Base-by-base conservation (phyloP, 2,329 filamentous ascomycete genomes). In the Mycogone perniciosa region DNA sequence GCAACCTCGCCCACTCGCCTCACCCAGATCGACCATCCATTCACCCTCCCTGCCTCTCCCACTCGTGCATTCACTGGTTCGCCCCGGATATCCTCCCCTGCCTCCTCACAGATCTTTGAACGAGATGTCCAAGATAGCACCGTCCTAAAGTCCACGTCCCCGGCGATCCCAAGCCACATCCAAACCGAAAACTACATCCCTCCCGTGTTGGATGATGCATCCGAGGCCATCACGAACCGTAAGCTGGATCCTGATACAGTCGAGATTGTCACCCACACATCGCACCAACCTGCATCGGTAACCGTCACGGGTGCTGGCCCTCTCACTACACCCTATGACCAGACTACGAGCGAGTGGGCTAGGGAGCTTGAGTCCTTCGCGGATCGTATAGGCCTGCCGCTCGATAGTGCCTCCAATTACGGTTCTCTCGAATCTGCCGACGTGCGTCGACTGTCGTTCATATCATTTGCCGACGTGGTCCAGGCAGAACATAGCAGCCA, bases 381-480 rank as follows among this genome's bases (percentile, higher is more conserved):
- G 5, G 73, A 75, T 51, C 70, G 69, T 44, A 74, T 65, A 44
- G 60, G 62, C 54, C 63, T 64, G 35, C 61, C 62, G 43, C 67
- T 82, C 39, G 87, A 92, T 57, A 76, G 76, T 29, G 82, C 81
- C 2, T 88, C 85, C 52, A 89, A 83, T 64, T 92, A 92, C 66
- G 88, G 85, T 31, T 82, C 85, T 42, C 73, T 92, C 54, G 90
- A 96, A 29, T 69, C 67, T 7, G 77, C 81, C 43, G 91, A 96
- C 61, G 81, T 95, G 13, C 84, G 89, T 42, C 83, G 92, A 26
- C 72, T 97, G 55, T 93, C 88, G 66, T 97, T 97, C 71, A 95
- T 97, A 64, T 96, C 90, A 6, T 97, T 97, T 68, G 91, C 92
- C 54, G 92, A 97, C 62, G 89, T 97, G 7, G 89, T 97, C 38